phyloP scores from a whole-genome alignment of 768 basidiomycete species.

The Tubosaeta sp. region DNA sequence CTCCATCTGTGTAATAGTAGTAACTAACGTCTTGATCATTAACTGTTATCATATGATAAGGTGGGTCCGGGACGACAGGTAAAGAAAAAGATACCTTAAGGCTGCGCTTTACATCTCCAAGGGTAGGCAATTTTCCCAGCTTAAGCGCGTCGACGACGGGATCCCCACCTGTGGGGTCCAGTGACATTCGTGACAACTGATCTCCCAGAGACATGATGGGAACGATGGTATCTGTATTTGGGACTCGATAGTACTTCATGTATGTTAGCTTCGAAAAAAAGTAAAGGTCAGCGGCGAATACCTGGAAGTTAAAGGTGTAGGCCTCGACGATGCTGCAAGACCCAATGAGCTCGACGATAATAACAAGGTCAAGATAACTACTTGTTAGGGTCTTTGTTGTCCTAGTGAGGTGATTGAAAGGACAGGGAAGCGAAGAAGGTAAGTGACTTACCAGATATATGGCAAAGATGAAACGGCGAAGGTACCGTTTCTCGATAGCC shows the following conservation, averaged over 20 bases:
- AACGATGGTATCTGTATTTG: slow-evolving; percentile 54
- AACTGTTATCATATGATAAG: slow-evolving; percentile 37
- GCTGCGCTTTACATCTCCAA: slow-evolving; percentile 78
- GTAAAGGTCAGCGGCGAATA: slow-evolving; percentile 22
- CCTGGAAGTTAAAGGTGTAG: slow-evolving; percentile 84
- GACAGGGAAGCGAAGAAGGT: neutral
- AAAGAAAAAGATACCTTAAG: slow-evolving; percentile 51
- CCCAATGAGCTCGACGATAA: slow-evolving; percentile 9
- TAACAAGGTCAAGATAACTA: slow-evolving; percentile 28
- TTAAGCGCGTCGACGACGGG: slow-evolving; percentile 57
- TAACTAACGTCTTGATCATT: slow-evolving; percentile 72
- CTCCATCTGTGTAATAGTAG: slow-evolving; percentile 79
- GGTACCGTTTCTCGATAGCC: slow-evolving; percentile 78
- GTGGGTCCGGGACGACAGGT: neutral
- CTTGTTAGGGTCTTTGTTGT: slow-evolving; percentile 83
- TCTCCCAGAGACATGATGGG: slow-evolving; percentile 75
- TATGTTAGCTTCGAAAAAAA: slow-evolving; percentile 4
- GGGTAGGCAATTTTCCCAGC: slow-evolving; percentile 62
- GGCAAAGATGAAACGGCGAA: slow-evolving; percentile 81
- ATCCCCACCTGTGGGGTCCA: slow-evolving; percentile 42
- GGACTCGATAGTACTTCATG: slow-evolving; percentile 60
- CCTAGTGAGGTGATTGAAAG: slow-evolving; percentile 40
- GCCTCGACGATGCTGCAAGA: slow-evolving; percentile 72
- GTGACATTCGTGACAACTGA: slow-evolving; percentile 47
- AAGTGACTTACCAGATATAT: slow-evolving; percentile 63